A percentile compares a stretch with the other conserved stretches of the same genome.
Evolutionary conservation across 306 rosid genomes (phyloP).

Genomic region (Ziziphus jujuba): DNA sequence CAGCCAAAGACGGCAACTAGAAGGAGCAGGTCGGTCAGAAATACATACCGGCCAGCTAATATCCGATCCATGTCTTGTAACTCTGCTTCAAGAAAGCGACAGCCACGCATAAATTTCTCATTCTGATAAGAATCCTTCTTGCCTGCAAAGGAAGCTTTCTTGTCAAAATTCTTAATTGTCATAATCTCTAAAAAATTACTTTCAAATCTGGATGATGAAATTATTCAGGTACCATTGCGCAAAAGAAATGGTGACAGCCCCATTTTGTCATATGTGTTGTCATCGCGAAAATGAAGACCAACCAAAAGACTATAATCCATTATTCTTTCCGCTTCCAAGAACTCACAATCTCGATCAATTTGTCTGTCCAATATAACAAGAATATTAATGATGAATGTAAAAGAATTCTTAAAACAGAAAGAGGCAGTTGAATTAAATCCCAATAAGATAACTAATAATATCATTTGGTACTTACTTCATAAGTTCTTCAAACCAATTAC

Average conservation of each 20-base stretch:
- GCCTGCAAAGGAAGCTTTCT: conserved; percentile 46
- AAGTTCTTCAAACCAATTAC: conserved; percentile 62
- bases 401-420: conserved; percentile 1
- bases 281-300: conserved; percentile 91
- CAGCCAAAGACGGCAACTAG: not conserved
- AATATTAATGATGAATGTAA: conserved; percentile 24
- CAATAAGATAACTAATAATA: not conserved
- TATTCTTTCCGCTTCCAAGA: conserved; percentile 88
- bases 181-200: not conserved
- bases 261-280: conserved; percentile 70
- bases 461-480: conserved; percentile 52
- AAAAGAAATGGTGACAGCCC: conserved; percentile 81
- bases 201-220: conserved; percentile 1
- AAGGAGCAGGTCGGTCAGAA: not conserved
- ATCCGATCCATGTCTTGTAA: conserved; percentile 88
- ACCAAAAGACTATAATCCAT: conserved; percentile 98
- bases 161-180: conserved; percentile 13
- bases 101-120: conserved; percentile 91
- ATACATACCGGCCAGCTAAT: conserved; percentile 83
- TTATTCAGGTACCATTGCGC: conserved; percentile 64
- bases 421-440: not conserved
- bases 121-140: conserved; percentile 78
- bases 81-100: conserved; percentile 94
- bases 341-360: conserved; percentile 83
- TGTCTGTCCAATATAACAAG: conserved; percentile 54